Percentiles rank a stretch among this genome's conserved stretches.
These are phyloP conservation scores for Xylaria hypoxylon DNA, from an alignment of 2,329 filamentous ascomycete species.

Conservation along the genomic window DNA sequence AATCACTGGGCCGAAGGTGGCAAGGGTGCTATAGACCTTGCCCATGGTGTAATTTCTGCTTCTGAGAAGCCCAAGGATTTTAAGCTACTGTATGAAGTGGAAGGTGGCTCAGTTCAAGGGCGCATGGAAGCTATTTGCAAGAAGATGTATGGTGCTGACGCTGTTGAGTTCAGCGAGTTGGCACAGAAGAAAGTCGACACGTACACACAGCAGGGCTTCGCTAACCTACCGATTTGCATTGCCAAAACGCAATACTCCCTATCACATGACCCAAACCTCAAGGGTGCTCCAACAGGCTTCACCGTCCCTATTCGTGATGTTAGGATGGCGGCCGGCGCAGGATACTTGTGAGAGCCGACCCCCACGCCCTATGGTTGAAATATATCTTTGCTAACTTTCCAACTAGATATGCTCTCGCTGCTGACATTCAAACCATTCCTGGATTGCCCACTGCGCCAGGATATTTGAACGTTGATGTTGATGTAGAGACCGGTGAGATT, in stretches of 20 bases:
- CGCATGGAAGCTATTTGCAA: conserved; percentile 91
- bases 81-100: conserved; percentile 84
- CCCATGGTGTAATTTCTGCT: conserved; percentile 85
- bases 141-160: conserved; percentile 92
- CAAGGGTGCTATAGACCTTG: conserved; percentile 87
- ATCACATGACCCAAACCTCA: conserved; percentile 90
- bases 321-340: conserved; percentile 90
- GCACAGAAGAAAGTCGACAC: conserved; percentile 97
- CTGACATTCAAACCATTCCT: conserved; percentile 98
- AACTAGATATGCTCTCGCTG: conserved; percentile 85
- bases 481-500: conserved; percentile 85
- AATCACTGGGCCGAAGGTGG: conserved; percentile 99
- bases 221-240: conserved; percentile 93
- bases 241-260: conserved; percentile 99
- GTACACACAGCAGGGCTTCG: conserved; percentile 91
- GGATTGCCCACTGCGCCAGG: conserved; percentile 94
- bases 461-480: conserved; percentile 92
- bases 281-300: conserved; percentile 95
- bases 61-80: conserved; percentile 87
- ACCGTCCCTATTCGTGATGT: conserved; percentile 95
- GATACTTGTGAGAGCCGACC: conserved; percentile 76
- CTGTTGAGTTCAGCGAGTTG: conserved; percentile 91
- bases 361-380: neutral
- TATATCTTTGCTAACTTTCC: conserved; percentile 51
- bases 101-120: conserved; percentile 79